Conservation (phyloP, 2,329 filamentous ascomycete species). For the Endoconidiophora laricicola region DNA sequence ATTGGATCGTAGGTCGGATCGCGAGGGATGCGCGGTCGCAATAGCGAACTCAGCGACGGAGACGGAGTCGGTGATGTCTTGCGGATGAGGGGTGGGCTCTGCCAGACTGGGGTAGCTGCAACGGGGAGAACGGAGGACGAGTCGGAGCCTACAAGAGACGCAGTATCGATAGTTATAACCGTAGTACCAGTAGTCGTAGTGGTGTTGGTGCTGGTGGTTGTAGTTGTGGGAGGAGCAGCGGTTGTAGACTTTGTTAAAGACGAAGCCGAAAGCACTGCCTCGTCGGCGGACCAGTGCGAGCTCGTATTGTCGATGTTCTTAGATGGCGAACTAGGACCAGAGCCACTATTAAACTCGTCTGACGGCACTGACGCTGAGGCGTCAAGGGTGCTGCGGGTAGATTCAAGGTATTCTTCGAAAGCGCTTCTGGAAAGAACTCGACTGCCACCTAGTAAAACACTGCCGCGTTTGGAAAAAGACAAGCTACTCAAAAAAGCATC, state of each 20-base stretch:
- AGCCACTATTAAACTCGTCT: too few species aligned
- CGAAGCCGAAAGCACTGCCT: not conserved
- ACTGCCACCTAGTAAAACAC: conserved; percentile 28
- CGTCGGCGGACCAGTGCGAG: not conserved
- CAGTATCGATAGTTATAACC: not conserved
- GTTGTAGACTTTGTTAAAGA: not conserved
- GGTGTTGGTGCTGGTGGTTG: not conserved
- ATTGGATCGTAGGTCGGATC: conserved; percentile 10
- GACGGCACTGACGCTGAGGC: not conserved
- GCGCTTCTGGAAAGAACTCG: conserved; percentile 10
- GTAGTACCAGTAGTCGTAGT: not conserved
- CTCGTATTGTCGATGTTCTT: not conserved
- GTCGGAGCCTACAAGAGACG: not conserved
- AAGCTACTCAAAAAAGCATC: conserved; percentile 40
- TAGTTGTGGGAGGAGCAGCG: not conserved
- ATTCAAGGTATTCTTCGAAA: conserved; percentile 8
- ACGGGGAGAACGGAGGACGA: not conserved
- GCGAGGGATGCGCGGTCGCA: not conserved
- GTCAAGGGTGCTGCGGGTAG: not conserved
- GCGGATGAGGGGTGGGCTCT: conserved; percentile 4
- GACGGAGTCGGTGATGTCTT: conserved; percentile 11
- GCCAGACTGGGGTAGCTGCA: not conserved
- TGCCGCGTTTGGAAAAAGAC: conserved; percentile 46
- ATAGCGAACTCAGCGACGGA: conserved; percentile 7
- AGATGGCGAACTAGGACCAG: not conserved